phyloP scores from a whole-genome alignment of 345 rosid genomes.

The Durio zibethinus region DNA sequence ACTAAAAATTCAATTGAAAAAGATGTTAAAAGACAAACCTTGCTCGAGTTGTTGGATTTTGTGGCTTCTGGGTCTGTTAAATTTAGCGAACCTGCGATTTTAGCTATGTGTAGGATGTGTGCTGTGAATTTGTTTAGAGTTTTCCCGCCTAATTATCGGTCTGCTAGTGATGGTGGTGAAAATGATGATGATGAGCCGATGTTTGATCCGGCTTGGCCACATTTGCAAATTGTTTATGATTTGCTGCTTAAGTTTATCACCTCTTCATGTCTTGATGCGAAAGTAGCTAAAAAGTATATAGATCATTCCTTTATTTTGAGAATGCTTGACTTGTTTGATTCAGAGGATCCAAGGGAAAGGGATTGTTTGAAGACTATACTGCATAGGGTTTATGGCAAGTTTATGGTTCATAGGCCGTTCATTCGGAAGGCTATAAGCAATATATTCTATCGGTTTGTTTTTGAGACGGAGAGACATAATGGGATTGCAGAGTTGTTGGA shows the following conservation, averaged over 20 bases:
- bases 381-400: slow-evolving; percentile 81
- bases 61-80: slow-evolving; percentile 58
- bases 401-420: slow-evolving; percentile 92
- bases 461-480: slow-evolving; percentile 79
- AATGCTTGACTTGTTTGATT: slow-evolving; percentile 76
- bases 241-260: slow-evolving; percentile 69
- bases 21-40: slow-evolving; percentile 73
- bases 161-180: slow-evolving; percentile 36
- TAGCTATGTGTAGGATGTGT: slow-evolving; percentile 85
- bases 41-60: slow-evolving; percentile 74
- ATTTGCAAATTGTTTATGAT: slow-evolving; percentile 83
- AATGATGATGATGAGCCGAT: slow-evolving; percentile 69
- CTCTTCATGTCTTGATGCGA: slow-evolving; percentile 70
- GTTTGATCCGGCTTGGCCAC: slow-evolving; percentile 94
- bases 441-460: slow-evolving; percentile 72
- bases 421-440: slow-evolving; percentile 72
- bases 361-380: slow-evolving; percentile 75
- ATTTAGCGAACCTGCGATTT: slow-evolving; percentile 71
- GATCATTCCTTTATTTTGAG: slow-evolving; percentile 80
- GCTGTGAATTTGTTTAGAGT: slow-evolving; percentile 75
- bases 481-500: slow-evolving; percentile 86
- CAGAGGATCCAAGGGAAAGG: slow-evolving; percentile 85
- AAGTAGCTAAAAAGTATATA: slow-evolving; percentile 74
- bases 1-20: slow-evolving; percentile 63
- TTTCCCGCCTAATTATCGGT: slow-evolving; percentile 65